A percentile compares a stretch with the other conserved stretches of the same genome.
These are phyloP conservation scores for Podaxis sp. DNA, from an alignment of 768 basidiomycete species.

Conservation along the genomic window DNA sequence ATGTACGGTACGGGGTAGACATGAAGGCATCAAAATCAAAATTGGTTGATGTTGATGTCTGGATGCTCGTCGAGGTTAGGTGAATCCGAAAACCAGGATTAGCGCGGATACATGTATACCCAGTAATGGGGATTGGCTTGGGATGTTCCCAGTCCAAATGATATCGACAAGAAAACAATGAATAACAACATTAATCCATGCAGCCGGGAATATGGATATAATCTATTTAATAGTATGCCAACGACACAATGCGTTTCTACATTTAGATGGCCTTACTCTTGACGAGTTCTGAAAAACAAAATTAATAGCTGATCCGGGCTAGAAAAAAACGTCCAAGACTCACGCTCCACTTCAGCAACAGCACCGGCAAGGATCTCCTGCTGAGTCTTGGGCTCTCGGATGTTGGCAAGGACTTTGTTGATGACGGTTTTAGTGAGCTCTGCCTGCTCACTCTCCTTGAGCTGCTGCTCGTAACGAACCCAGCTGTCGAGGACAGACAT, in stretches of 20 bases:
- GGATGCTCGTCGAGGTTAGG: too few relatives aligned
- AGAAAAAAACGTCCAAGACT: conserved; percentile 30
- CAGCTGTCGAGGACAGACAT: conserved; percentile 96
- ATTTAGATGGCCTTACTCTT: conserved; percentile 88
- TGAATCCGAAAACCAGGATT: too few relatives aligned
- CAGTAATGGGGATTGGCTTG: too few relatives aligned
- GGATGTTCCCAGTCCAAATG: not conserved
- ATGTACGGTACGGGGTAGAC: not conserved
- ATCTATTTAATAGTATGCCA: conserved; percentile 14
- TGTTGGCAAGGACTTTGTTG: conserved; percentile 75
- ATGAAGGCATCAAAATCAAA: too few relatives aligned
- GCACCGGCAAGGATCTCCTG: conserved; percentile 76
- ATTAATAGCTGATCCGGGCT: not conserved
- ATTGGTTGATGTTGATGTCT: too few relatives aligned
- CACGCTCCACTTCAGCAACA: conserved; percentile 89
- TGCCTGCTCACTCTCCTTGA: conserved; percentile 94
- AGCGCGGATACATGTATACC: too few relatives aligned
- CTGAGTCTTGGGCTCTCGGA: conserved; percentile 88
- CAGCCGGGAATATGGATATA: conserved; percentile 6
- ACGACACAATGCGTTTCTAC: conserved; percentile 12
- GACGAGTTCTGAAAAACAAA: conserved; percentile 61
- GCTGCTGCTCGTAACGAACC: conserved; percentile 96
- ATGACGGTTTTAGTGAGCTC: conserved; percentile 87
- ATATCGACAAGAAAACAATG: not conserved
- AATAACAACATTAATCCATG: conserved; percentile 1